Conservation (phyloP, 2,329 filamentous ascomycete genomes). For the Alternaria panax region DNA sequence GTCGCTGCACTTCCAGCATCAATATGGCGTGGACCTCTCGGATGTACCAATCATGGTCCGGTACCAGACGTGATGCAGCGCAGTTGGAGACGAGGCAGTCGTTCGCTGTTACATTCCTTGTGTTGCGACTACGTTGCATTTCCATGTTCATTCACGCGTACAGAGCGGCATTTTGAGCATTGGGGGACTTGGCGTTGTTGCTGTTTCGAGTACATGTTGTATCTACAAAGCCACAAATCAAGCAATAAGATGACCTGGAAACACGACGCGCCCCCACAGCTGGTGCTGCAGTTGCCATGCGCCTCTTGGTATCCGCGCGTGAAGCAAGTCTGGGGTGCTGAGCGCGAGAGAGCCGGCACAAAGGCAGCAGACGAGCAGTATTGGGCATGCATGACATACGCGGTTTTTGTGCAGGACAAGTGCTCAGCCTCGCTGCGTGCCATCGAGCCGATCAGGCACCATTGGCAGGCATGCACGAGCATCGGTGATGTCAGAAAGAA, state of each 20-base stretch:
- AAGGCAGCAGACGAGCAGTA: neutral
- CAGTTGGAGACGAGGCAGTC: conserved; percentile 11
- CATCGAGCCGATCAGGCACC: conserved; percentile 17
- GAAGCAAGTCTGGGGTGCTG: neutral
- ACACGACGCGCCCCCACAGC: neutral
- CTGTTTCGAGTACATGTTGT: conserved; percentile 17
- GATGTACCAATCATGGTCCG: conserved; percentile 41
- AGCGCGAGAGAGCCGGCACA: neutral
- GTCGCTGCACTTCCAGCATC: conserved; percentile 39
- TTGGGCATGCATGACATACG: conserved; percentile 10
- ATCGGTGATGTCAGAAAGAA: conserved; percentile 14
- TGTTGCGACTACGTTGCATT: conserved; percentile 15
- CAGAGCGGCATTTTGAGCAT: conserved; percentile 16
- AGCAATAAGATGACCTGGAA: conserved; percentile 12
- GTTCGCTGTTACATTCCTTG: conserved; percentile 3
- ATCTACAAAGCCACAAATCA: conserved; percentile 17
- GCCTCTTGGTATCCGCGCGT: neutral
- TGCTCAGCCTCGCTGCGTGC: conserved; percentile 15
- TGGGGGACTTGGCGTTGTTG: conserved; percentile 16
- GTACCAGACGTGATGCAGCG: conserved; percentile 43
- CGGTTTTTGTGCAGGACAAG: conserved; percentile 10
- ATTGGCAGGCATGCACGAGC: conserved; percentile 4
- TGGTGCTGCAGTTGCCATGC: neutral
- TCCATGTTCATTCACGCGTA: conserved; percentile 13
- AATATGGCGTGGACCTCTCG: conserved; percentile 43